phyloP scores from a whole-genome alignment of 2,329 filamentous ascomycete genomes.

The Xylogone sp. region DNA sequence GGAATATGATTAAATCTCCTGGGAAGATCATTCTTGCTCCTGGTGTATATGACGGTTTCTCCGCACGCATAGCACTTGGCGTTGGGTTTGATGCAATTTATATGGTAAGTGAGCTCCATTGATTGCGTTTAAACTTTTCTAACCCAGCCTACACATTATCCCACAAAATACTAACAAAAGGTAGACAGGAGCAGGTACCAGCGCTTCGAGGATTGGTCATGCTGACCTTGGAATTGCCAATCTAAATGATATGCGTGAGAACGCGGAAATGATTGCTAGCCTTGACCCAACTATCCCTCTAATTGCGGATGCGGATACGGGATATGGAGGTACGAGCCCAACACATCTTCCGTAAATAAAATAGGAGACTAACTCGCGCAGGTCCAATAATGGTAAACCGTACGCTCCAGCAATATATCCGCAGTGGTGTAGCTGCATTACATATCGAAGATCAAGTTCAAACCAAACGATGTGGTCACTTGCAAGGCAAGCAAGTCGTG shows the following conservation, averaged over 20 bases:
- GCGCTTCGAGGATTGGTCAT: constrained; percentile 42
- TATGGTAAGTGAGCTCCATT: constrained; percentile 22
- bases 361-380: too few species aligned
- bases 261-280: constrained; percentile 49
- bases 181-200: constrained; percentile 48
- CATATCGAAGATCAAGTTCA: constrained; percentile 62
- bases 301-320: constrained; percentile 51
- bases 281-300: constrained; percentile 42
- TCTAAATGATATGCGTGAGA: constrained; percentile 47
- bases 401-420: constrained; percentile 48
- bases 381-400: constrained; percentile 43
- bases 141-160: background rate
- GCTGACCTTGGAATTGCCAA: constrained; percentile 48
- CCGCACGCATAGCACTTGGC: constrained; percentile 56
- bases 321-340: constrained; percentile 39
- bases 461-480: constrained; percentile 64
- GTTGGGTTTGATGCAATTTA: constrained; percentile 60
- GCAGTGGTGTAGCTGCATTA: constrained; percentile 53
- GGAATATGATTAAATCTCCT: constrained; percentile 31
- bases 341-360: constrained; percentile 1
- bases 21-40: constrained; percentile 50
- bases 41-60: constrained; percentile 66
- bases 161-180: constrained; percentile 8
- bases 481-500: constrained; percentile 58
- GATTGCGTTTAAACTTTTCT: constrained; percentile 19